These are phyloP conservation scores for Fragosphaeria purpurea DNA, from an alignment of 2,329 filamentous ascomycete species.

Conservation along the genomic window DNA sequence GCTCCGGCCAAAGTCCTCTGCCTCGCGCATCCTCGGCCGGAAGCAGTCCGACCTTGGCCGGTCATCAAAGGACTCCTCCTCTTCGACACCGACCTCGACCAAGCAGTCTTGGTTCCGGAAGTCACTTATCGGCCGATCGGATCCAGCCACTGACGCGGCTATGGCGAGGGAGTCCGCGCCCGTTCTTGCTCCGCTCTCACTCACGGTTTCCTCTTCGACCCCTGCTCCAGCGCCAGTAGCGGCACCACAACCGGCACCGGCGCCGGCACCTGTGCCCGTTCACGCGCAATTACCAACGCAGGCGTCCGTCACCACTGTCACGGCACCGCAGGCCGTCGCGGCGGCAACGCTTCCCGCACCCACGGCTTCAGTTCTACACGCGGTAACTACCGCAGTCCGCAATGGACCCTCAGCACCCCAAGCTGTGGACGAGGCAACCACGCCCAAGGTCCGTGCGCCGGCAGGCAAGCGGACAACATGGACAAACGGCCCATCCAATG, in stretches of 20 bases:
- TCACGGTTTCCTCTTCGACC: neutral
- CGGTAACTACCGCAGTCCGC: no score
- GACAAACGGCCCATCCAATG: slow-evolving; percentile 72
- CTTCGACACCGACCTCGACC: slow-evolving; percentile 50
- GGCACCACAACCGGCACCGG: neutral
- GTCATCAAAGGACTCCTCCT: slow-evolving; percentile 51
- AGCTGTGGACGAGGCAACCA: slow-evolving; percentile 29
- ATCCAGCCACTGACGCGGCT: slow-evolving; percentile 51
- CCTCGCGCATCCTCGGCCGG: slow-evolving; percentile 72
- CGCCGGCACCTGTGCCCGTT: neutral
- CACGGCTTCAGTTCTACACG: neutral
- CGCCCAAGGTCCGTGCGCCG: slow-evolving; percentile 37
- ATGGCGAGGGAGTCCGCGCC: slow-evolving; percentile 7
- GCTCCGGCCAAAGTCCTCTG: slow-evolving; percentile 79
- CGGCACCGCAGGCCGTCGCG: slow-evolving; percentile 1
- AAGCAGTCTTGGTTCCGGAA: slow-evolving; percentile 97
- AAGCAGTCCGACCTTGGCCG: slow-evolving; percentile 81
- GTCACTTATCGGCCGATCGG: slow-evolving; percentile 75
- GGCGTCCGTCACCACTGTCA: neutral
- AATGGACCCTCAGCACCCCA: slow-evolving; percentile 17
- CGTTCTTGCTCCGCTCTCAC: neutral
- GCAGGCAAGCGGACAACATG: slow-evolving; percentile 82
- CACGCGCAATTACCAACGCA: no score
- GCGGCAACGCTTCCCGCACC: neutral
- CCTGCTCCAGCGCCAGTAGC: neutral